phyloP scores from a whole-genome alignment of 805 yeast species.

The Blastobotrys attinorum region DNA sequence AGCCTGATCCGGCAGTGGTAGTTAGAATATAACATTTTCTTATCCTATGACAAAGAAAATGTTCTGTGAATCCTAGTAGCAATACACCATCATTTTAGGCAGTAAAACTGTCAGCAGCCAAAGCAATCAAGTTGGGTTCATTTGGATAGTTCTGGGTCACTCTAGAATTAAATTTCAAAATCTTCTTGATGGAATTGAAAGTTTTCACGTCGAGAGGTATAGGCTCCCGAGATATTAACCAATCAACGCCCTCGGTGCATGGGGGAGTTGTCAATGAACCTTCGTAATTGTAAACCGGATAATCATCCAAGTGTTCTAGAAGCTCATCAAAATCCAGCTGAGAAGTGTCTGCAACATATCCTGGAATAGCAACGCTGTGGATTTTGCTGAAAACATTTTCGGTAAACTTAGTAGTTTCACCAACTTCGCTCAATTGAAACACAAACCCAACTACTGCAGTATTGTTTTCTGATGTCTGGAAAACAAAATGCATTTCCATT shows the following conservation, averaged over 20 bases:
- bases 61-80: no score
- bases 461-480: neutral
- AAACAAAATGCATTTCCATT: slow-evolving; percentile 1
- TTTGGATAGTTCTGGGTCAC: neutral
- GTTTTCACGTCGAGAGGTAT: neutral
- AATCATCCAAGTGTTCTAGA: neutral
- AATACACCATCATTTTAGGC: no score
- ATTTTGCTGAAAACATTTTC: neutral
- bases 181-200: neutral
- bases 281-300: neutral
- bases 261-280: slow-evolving; percentile 7
- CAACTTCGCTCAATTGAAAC: neutral
- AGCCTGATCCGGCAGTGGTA: no score
- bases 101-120: neutral
- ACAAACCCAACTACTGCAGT: slow-evolving; percentile 3
- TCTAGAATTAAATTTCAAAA: neutral
- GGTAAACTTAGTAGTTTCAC: neutral
- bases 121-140: neutral
- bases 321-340: neutral
- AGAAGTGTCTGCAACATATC: neutral
- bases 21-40: no score
- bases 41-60: no score
- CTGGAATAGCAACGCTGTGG: neutral
- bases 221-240: slow-evolving; percentile 1
- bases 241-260: slow-evolving; percentile 5